These are phyloP conservation scores for Theobroma cacao DNA, from an alignment of 345 rosid species.

Conservation along the genomic window DNA sequence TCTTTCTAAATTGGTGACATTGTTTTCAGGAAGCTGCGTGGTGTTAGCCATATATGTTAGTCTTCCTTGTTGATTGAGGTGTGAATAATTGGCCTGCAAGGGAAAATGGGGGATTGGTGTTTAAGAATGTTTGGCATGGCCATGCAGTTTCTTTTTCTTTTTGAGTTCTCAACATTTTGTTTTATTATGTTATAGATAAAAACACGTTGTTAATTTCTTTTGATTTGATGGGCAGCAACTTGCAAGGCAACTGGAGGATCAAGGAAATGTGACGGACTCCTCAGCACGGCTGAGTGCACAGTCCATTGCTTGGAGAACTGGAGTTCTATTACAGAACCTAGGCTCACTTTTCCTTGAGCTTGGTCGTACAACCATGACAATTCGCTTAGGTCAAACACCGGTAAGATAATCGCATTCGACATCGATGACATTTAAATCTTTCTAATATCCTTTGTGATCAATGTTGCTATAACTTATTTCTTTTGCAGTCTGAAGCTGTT, in stretches of 20 bases:
- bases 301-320: slow-evolving; percentile 48
- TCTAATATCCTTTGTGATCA: not conserved
- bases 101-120: not conserved
- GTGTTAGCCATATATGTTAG: not conserved
- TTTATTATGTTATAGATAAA: not conserved
- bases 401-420: slow-evolving; percentile 32
- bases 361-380: slow-evolving; percentile 72
- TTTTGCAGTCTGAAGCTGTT: slow-evolving; percentile 66
- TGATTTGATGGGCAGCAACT: slow-evolving; percentile 45
- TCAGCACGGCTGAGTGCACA: slow-evolving; percentile 35
- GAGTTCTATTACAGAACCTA: slow-evolving; percentile 48
- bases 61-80: slow-evolving; percentile 1
- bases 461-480: slow-evolving; percentile 9
- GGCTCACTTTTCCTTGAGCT: slow-evolving; percentile 79
- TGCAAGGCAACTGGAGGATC: slow-evolving; percentile 52
- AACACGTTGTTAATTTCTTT: not conserved
- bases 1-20: not conserved
- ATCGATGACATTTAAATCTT: not conserved
- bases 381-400: slow-evolving; percentile 68
- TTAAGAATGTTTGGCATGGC: slow-evolving; percentile 1
- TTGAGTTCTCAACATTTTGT: slow-evolving; percentile 8
- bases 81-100: not conserved
- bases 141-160: not conserved
- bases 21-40: not conserved
- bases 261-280: slow-evolving; percentile 44